Base-by-base conservation (phyloP, 345 rosid species). In the Citrus mangshanensis region DNA sequence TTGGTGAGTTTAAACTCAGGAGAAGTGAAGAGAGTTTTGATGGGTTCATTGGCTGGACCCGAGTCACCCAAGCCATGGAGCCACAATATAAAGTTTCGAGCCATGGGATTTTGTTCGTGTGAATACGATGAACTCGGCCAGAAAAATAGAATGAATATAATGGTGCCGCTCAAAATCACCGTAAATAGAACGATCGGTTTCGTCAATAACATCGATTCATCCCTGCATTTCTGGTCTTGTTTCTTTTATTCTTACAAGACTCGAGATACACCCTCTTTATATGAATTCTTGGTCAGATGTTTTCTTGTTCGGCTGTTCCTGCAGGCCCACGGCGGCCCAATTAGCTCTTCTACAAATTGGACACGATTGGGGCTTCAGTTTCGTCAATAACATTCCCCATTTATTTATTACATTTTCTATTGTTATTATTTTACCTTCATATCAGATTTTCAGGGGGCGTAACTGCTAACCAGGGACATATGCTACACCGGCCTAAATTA, bases 21-120 rank as follows among this genome's bases (percentile, higher is more conserved):
- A 24, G 94, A 89, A 38, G 88, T 85, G 88, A 93, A 92, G 84
- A 85, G 51, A 32, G 92, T 82, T 81, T 84, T 92, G 88, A 93
- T 89, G 78, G 92, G 95, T 84, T 92, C 95, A 81, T 95, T 95
- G 6, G 94, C 95, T 37, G 97, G 98, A 77, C 98, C 97, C 0
- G 97, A 91, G 77, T 93, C 95, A 12, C 97, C 98, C 32, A 93
- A 42, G 7, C 94, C 97, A 74, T 93, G 97, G 76, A 95, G 97
- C 98, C 98, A 93, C 22, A 91, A 85, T 71, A 95, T 68, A 72
- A 94, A 87, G 83, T 85, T 87, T 77, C 90, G 88, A 77, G 90
- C 82, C 94, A 89, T 86, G 77, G 81, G 22, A 62, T 59, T 77
- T 59, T 77, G 35, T 16, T 51, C 65, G 55, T 40, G 79, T 66